These are phyloP conservation scores for Podaxis rugospora DNA, from an alignment of 768 basidiomycete genomes.

Conservation along the genomic window DNA sequence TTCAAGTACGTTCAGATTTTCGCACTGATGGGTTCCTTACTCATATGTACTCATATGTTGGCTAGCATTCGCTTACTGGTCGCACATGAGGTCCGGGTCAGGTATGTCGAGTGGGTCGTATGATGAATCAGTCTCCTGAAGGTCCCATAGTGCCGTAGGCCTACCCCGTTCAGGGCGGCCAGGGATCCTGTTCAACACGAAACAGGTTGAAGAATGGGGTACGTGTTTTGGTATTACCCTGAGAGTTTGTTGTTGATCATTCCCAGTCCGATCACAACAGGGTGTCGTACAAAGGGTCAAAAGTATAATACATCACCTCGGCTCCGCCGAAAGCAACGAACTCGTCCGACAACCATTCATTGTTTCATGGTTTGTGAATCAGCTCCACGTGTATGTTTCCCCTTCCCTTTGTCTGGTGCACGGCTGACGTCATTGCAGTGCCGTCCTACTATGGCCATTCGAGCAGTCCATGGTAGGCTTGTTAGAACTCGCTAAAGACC, in stretches of 20 bases:
- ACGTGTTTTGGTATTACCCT: constrained; percentile 25
- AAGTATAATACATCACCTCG: constrained; percentile 46
- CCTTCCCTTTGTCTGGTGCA: not conserved
- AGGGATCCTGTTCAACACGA: constrained; percentile 58
- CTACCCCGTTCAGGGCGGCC: constrained; percentile 48
- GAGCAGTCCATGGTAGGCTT: constrained; percentile 55
- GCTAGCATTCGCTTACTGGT: constrained; percentile 62
- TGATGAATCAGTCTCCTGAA: constrained; percentile 14
- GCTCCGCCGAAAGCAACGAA: constrained; percentile 46
- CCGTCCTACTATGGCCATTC: constrained; percentile 57
- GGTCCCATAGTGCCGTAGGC: constrained; percentile 16
- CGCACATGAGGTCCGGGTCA: constrained; percentile 52
- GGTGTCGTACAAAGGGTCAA: constrained; percentile 61
- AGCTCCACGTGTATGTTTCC: constrained; percentile 53
- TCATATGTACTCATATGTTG: constrained; percentile 14
- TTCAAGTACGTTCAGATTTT: constrained; percentile 54
- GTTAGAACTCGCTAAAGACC: constrained; percentile 60
- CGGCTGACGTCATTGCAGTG: constrained; percentile 24
- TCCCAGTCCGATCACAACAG: constrained; percentile 61
- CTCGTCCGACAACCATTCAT: constrained; percentile 68
- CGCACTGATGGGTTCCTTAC: constrained; percentile 3
- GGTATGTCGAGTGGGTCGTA: constrained; percentile 36
- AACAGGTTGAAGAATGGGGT: constrained; percentile 80
- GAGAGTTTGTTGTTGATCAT: not conserved
- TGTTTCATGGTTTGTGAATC: constrained; percentile 67